These are phyloP conservation scores for Hordeum pubiflorum DNA, from an alignment of 202 grass and related monocot species.

Conservation along the genomic window DNA sequence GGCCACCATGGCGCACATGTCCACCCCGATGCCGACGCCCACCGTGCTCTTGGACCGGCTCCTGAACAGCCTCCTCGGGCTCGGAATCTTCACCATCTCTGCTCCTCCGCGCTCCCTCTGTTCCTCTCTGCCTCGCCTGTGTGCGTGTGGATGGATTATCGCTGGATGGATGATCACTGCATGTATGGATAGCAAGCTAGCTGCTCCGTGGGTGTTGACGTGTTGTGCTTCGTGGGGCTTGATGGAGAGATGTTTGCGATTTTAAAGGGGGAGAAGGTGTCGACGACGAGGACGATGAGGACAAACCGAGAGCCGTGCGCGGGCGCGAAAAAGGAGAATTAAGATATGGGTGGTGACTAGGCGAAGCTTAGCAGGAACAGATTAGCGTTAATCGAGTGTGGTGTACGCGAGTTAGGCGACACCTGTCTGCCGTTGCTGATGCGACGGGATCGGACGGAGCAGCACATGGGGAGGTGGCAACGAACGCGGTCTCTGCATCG, in stretches of 20 bases:
- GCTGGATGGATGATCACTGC: background rate
- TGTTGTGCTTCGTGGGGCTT: background rate
- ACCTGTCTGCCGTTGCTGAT: background rate
- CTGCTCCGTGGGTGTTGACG: background rate
- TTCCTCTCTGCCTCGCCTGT: too few relatives aligned
- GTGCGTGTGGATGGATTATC: too few relatives aligned
- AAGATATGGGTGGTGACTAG: background rate
- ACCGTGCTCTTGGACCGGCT: slow-evolving; percentile 34
- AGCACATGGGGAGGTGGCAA: background rate
- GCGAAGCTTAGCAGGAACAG: too few relatives aligned
- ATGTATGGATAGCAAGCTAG: background rate
- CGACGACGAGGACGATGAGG: background rate
- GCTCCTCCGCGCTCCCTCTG: background rate
- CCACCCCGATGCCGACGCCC: background rate
- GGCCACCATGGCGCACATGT: slow-evolving; percentile 30
- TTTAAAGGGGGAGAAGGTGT: slow-evolving; percentile 31
- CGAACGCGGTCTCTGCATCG: too few relatives aligned
- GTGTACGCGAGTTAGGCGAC: background rate
- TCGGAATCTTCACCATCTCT: slow-evolving; percentile 62
- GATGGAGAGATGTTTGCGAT: background rate
- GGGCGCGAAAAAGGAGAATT: too few relatives aligned
- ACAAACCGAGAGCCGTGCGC: too few relatives aligned
- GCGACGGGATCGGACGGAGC: background rate
- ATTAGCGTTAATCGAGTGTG: background rate
- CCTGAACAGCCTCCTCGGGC: slow-evolving; percentile 76